Conservation (phyloP, 75 land plant genomes). For the Pseudotsuga menziesii region DNA sequence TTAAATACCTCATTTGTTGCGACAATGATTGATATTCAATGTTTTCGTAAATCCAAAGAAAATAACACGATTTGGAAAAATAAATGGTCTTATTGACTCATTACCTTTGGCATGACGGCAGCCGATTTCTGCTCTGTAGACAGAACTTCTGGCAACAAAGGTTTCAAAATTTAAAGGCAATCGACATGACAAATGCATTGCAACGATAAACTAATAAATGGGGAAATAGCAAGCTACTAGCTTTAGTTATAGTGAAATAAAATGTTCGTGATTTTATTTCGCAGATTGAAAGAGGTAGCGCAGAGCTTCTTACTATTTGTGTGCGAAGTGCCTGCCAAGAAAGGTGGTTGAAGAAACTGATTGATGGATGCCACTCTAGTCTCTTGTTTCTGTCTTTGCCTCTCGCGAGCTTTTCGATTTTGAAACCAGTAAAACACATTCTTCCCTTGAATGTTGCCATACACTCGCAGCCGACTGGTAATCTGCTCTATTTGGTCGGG, state of each 20-base stretch:
- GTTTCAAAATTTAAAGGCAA: neutral
- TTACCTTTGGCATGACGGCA: neutral
- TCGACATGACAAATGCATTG: neutral
- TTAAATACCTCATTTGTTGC: no score
- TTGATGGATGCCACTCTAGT: slow-evolving; percentile 12
- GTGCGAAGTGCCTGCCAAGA: slow-evolving; percentile 7
- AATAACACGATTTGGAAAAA: neutral
- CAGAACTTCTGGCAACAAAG: neutral
- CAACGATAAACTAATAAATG: no score
- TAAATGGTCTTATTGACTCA: neutral
- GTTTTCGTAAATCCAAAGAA: neutral
- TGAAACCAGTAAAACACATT: slow-evolving; percentile 62
- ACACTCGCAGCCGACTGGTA: slow-evolving; percentile 25
- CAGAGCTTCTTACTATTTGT: slow-evolving; percentile 1
- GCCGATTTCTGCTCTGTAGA: neutral
- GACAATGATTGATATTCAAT: neutral
- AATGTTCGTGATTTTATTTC: no score
- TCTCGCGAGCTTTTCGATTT: slow-evolving; percentile 55
- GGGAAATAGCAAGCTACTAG: no score
- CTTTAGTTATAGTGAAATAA: no score
- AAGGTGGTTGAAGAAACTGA: slow-evolving; percentile 5
- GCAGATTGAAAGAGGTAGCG: neutral
- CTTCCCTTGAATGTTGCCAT: slow-evolving; percentile 47
- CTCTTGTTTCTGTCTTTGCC: slow-evolving; percentile 47
- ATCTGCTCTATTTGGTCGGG: slow-evolving; percentile 51